Conservation (phyloP, 805 yeast genomes). For the Ogataea nonfermentans region DNA sequence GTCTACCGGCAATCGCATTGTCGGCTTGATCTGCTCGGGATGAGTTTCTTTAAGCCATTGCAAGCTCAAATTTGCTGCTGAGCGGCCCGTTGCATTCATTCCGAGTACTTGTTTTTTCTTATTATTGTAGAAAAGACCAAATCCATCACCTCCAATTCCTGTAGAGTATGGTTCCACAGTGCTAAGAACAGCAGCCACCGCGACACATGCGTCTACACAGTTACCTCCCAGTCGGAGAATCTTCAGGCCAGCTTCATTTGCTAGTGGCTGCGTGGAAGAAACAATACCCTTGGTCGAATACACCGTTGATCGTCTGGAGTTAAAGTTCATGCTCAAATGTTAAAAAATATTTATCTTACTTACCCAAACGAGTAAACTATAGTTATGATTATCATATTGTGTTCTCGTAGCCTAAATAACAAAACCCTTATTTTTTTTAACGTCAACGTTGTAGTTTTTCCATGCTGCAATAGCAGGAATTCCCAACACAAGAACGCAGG, state of each 20-base stretch:
- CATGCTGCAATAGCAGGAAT: slow-evolving; percentile 28
- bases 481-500: slow-evolving; percentile 24
- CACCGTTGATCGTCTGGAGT: slow-evolving; percentile 70
- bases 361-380: no score
- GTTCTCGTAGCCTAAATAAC: slow-evolving; percentile 20
- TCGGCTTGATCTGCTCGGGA: slow-evolving; percentile 43
- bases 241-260: slow-evolving; percentile 68
- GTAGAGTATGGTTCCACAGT: slow-evolving; percentile 59
- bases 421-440: slow-evolving; percentile 21
- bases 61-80: slow-evolving; percentile 50
- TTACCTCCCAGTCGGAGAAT: slow-evolving; percentile 73
- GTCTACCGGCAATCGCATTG: slow-evolving; percentile 45
- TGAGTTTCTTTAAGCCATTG: slow-evolving; percentile 43
- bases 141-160: slow-evolving; percentile 70
- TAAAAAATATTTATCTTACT: background rate
- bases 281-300: slow-evolving; percentile 73
- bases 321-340: slow-evolving; percentile 14
- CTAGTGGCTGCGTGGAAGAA: slow-evolving; percentile 73
- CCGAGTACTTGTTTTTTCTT: slow-evolving; percentile 55
- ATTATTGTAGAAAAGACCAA: slow-evolving; percentile 56
- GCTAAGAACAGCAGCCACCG: slow-evolving; percentile 54
- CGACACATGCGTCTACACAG: slow-evolving; percentile 63
- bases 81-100: slow-evolving; percentile 73
- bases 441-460: slow-evolving; percentile 30
- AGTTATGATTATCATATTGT: no score